These are phyloP conservation scores for Ceratobasidium sp. DNA, from an alignment of 1,284 basidiomycete genomes.

Conservation along the genomic window DNA sequence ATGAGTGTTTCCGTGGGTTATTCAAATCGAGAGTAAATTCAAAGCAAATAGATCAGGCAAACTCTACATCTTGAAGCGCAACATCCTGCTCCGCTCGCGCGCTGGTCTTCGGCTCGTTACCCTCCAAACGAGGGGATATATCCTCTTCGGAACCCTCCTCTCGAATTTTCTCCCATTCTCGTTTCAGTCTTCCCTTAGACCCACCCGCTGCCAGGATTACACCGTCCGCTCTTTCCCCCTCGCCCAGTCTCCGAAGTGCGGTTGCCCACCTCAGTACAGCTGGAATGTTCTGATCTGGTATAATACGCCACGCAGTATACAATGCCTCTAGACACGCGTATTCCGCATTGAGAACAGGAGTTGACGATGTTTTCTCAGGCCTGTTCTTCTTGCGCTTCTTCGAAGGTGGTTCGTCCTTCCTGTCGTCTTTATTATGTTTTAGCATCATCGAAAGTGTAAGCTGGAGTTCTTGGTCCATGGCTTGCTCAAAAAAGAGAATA, in stretches of 20 bases:
- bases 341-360: background rate
- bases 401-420: background rate
- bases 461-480: slow-evolving; percentile 29
- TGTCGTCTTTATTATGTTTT: background rate
- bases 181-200: slow-evolving; percentile 28
- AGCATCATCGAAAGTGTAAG: background rate
- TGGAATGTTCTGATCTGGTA: slow-evolving; percentile 27
- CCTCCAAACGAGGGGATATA: background rate
- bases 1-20: background rate
- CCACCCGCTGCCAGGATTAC: slow-evolving; percentile 21
- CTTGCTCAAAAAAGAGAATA: slow-evolving; percentile 8
- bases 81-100: background rate
- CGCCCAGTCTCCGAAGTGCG: slow-evolving; percentile 3
- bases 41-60: background rate
- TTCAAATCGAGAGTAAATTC: too few species aligned
- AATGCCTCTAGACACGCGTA: slow-evolving; percentile 19
- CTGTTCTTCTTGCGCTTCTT: background rate
- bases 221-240: slow-evolving; percentile 8
- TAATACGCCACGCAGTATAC: slow-evolving; percentile 37
- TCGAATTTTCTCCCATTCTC: slow-evolving; percentile 29
- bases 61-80: slow-evolving; percentile 22
- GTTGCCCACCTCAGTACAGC: slow-evolving; percentile 25
- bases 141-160: background rate
- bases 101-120: background rate
- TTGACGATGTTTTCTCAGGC: too few species aligned